Evolutionary conservation across 2,329 filamentous ascomycete genomes (phyloP).

Genomic region (Penicillium sp.): DNA sequence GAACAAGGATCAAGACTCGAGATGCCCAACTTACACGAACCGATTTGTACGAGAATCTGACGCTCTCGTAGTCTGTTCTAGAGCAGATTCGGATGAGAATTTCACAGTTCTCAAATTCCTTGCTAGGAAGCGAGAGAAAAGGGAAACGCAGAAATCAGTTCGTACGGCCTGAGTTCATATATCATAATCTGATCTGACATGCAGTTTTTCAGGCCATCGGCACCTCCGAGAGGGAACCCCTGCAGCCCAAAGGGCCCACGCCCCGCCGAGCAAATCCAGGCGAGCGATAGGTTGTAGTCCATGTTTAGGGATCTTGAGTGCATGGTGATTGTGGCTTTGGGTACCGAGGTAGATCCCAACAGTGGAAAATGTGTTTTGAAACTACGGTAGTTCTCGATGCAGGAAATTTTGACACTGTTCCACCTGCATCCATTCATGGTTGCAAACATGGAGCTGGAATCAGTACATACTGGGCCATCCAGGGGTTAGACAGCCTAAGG

Average conservation of each 20-base stretch:
- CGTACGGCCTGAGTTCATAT: neutral
- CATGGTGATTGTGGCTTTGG: neutral
- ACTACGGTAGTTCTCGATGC: neutral
- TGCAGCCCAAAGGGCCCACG: neutral
- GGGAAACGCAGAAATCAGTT: neutral
- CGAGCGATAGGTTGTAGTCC: neutral
- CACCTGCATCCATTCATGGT: neutral
- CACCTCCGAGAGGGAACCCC: neutral
- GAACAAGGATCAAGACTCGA: too few relatives aligned
- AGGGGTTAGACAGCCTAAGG: neutral
- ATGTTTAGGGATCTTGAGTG: neutral
- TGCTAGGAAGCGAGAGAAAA: neutral
- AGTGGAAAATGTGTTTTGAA: neutral
- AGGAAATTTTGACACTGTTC: neutral
- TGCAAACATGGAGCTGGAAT: neutral
- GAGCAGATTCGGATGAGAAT: too few relatives aligned
- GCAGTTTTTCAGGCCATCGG: neutral
- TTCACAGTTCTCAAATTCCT: too few relatives aligned
- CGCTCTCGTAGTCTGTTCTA: too few relatives aligned
- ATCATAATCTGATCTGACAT: slow-evolving; percentile 1
- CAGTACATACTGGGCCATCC: neutral
- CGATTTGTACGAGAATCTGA: too few relatives aligned
- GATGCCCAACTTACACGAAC: too few relatives aligned
- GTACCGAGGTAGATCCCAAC: neutral
- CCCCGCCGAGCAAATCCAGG: slow-evolving; percentile 1